Evolutionary conservation across 306 rosid genomes (phyloP).

Genomic region (Cucumis sativus): DNA sequence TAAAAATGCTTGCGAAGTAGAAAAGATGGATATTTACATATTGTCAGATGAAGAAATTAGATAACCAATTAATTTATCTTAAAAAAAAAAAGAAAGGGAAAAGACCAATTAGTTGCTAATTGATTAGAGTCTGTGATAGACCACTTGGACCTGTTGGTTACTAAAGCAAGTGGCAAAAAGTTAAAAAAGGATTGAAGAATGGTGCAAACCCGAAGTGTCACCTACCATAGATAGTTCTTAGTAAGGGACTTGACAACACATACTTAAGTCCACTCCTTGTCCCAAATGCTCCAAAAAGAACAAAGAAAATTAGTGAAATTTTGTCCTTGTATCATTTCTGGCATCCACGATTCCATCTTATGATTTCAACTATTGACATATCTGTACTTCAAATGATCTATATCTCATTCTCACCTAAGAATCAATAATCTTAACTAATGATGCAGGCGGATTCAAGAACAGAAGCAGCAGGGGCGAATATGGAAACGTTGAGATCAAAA

Average conservation of each 20-base stretch:
- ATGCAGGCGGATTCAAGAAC: conserved; percentile 62
- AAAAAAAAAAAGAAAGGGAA: neutral
- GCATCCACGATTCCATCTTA: neutral
- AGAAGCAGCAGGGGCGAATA: conserved; percentile 53
- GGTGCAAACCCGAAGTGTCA: neutral
- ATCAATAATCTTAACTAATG: neutral
- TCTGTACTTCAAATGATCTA: neutral
- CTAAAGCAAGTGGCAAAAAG: neutral
- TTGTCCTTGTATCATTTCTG: neutral
- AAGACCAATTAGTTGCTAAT: neutral
- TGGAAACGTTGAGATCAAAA: conserved; percentile 43
- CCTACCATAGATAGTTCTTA: neutral
- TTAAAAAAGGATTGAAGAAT: neutral
- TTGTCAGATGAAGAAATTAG: neutral
- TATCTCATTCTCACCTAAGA: neutral
- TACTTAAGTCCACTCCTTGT: no score
- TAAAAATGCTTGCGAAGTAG: neutral
- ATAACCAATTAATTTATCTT: neutral
- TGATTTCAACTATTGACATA: neutral
- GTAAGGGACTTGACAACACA: no score
- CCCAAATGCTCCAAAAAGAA: no score
- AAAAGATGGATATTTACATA: neutral
- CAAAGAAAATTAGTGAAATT: no score
- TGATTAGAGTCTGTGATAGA: neutral
- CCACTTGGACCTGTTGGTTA: neutral